phyloP scores from a whole-genome alignment of 192 early-diverging fungal genomes.

The Coemansia furcata region DNA sequence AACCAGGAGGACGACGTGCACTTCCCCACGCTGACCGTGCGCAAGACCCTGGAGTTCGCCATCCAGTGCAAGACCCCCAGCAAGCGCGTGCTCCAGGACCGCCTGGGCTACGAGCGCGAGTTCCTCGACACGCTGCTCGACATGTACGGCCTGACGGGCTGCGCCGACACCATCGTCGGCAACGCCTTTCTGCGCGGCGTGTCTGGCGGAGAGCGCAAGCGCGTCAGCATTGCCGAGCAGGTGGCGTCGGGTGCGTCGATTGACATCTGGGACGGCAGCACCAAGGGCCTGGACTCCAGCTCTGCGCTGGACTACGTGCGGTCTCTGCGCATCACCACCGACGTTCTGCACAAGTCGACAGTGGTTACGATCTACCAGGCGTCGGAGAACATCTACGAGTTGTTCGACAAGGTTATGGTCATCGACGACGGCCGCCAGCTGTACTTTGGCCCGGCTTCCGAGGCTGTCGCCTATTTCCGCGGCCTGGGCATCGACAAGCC shows the following conservation, averaged over 20 bases:
- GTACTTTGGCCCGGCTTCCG: conserved; percentile 55
- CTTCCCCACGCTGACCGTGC: conserved; percentile 75
- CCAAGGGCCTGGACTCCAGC: conserved; percentile 76
- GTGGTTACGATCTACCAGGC: conserved; percentile 72
- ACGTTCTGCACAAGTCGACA: conserved; percentile 64
- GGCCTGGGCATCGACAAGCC: conserved; percentile 56
- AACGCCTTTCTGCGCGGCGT: conserved; percentile 74
- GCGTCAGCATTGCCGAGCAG: conserved; percentile 75
- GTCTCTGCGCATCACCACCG: conserved; percentile 69
- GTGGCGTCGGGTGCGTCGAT: conserved; percentile 61
- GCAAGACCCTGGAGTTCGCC: conserved; percentile 75
- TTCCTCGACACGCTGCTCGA: conserved; percentile 55
- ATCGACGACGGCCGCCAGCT: conserved; percentile 53
- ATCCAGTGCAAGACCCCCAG: conserved; percentile 70
- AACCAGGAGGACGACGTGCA: conserved; percentile 81
- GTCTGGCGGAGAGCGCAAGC: conserved; percentile 80
- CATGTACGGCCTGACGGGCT: conserved; percentile 53
- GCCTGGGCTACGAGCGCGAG: conserved; percentile 52
- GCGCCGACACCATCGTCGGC: conserved; percentile 61
- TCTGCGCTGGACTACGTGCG: conserved; percentile 78
- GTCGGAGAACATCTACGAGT: conserved; percentile 62
- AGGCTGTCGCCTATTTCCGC: conserved; percentile 54
- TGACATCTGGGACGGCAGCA: conserved; percentile 70
- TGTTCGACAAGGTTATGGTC: conserved; percentile 60
- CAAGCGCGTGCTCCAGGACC: conserved; percentile 69